Percentiles rank a stretch among this genome's conserved stretches.
These are phyloP conservation scores for Cladosporium sp. DNA, from an alignment of 2,329 filamentous ascomycete species.

Conservation along the genomic window DNA sequence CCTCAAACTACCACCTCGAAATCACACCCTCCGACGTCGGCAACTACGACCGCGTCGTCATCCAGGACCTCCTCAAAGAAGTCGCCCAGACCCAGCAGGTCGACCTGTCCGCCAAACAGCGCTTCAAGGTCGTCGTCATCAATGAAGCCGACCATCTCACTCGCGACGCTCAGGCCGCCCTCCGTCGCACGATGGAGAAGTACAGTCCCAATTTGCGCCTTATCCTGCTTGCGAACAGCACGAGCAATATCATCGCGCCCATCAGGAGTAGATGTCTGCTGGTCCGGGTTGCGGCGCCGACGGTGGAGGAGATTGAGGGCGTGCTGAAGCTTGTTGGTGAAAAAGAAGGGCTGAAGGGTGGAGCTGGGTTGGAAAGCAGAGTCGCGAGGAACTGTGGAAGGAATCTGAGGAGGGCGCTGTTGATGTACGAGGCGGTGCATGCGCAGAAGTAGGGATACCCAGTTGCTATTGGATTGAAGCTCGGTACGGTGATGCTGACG, in stretches of 20 bases:
- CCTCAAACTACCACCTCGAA: conserved; percentile 94
- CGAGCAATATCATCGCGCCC: conserved; percentile 97
- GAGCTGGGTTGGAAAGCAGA: conserved; percentile 68
- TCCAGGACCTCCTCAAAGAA: conserved; percentile 94
- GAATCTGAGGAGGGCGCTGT: conserved; percentile 79
- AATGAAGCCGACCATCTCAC: conserved; percentile 96
- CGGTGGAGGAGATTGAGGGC: conserved; percentile 72
- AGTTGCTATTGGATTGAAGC: background rate
- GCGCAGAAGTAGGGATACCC: conserved; percentile 75
- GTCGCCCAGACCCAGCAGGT: conserved; percentile 98
- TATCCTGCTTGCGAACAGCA: conserved; percentile 90
- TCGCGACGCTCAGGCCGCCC: conserved; percentile 87
- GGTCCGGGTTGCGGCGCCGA: conserved; percentile 85
- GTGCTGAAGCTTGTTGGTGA: conserved; percentile 65
- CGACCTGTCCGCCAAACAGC: conserved; percentile 81
- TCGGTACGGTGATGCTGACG: conserved; percentile 26
- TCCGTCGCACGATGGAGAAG: conserved; percentile 97
- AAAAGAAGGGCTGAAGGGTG: conserved; percentile 77
- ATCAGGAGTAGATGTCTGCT: conserved; percentile 88
- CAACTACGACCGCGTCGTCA: conserved; percentile 89
- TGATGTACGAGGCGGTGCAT: conserved; percentile 97
- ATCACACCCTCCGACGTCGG: conserved; percentile 97
- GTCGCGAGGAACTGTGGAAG: conserved; percentile 87
- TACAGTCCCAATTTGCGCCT: conserved; percentile 91
- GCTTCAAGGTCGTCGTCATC: conserved; percentile 98